A percentile compares a stretch with the other conserved stretches of the same genome.
These are phyloP conservation scores for Penicillium pulvis DNA, from an alignment of 495 filamentous ascomycete species.

Conservation along the genomic window DNA sequence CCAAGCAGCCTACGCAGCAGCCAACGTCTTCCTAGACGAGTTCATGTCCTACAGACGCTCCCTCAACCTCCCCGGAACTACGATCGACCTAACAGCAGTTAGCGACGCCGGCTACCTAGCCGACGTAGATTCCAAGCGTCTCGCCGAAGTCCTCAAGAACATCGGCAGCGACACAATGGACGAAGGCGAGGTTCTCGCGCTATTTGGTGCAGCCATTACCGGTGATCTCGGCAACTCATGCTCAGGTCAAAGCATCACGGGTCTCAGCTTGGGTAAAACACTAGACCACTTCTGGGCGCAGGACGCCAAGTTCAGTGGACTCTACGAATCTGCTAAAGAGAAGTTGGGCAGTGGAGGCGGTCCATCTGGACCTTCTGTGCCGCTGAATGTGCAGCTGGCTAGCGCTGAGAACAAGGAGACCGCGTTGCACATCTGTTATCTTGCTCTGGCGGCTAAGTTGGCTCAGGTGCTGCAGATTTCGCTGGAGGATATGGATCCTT, in stretches of 20 bases:
- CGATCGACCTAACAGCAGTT: slow-evolving; percentile 32
- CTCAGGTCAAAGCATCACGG: slow-evolving; percentile 28
- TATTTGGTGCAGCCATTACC: slow-evolving; percentile 24
- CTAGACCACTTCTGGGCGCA: slow-evolving; percentile 31
- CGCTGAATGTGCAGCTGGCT: slow-evolving; percentile 22
- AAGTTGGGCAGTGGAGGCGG: slow-evolving; percentile 6
- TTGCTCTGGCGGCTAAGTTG: slow-evolving; percentile 31
- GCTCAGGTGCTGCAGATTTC: slow-evolving; percentile 30
- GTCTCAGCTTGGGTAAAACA: slow-evolving; percentile 19
- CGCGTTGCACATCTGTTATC: slow-evolving; percentile 29
- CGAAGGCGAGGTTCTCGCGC: slow-evolving; percentile 28
- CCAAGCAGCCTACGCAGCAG: slow-evolving; percentile 66
- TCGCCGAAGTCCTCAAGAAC: slow-evolving; percentile 31
- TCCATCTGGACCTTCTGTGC: slow-evolving; percentile 15
- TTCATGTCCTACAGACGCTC: slow-evolving; percentile 38
- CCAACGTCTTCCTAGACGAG: slow-evolving; percentile 60
- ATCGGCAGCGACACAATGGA: slow-evolving; percentile 30
- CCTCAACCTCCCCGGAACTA: slow-evolving; percentile 27
- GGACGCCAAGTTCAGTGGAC: slow-evolving; percentile 25
- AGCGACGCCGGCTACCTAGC: slow-evolving; percentile 31
- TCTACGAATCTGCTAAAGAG: slow-evolving; percentile 22
- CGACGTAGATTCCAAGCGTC: slow-evolving; percentile 24
- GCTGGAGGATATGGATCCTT: slow-evolving; percentile 36
- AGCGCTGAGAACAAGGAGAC: slow-evolving; percentile 23
- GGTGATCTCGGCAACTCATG: slow-evolving; percentile 22